Base-by-base conservation (phyloP, 177 flowering plant genomes). In the Telopea speciosissima region DNA sequence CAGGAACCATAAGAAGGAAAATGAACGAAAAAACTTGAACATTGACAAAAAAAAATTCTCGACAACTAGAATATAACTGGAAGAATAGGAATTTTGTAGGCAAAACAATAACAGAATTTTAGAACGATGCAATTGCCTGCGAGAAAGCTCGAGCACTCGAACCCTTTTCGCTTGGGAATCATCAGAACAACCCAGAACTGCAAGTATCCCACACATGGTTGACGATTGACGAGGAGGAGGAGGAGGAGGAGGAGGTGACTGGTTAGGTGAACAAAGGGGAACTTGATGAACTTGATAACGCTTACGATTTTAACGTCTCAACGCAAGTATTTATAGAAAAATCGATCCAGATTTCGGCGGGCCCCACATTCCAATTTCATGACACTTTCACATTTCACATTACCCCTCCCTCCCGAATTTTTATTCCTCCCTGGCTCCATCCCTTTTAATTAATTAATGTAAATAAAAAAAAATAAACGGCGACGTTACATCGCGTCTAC, bases 71-170 rank as follows among this genome's bases (percentile, higher is more conserved):
- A 36, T 4, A 49, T 21, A 28, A 33, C 33, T 9, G 26, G 13
- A 69, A 36, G 8, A 70, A 22, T 1, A 62, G 24, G 16, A 17
- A 42, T n/a, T n/a, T n/a, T n/a, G n/a, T n/a, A n/a, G n/a, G n/a
- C 5, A n/a, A 70, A 13, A 3, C 25, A 33, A 56, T 7, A 9
- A 10, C 1, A n/a, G 16, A 59, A 19, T 1, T 36, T 33, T 21
- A 23, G 59, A 40, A 6, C 11, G 21, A 17, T 8, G 49, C 58
- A 68, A 58, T 78, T 85, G 81, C 97, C 97, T 88, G 92, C 95
- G 97, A 26, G 95, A 91, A 59, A 91, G 95, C 83, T 91, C 97
- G 42, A 91, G 92, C 8, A 91, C 91, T 65, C 95, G 89, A 68
- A 86, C 90, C 63, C 97, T 81, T 72, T 90, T 91, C 66, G 95